Evolutionary conservation across 306 rosid genomes (phyloP).

Genomic region (Hippophae gyantsensis): DNA sequence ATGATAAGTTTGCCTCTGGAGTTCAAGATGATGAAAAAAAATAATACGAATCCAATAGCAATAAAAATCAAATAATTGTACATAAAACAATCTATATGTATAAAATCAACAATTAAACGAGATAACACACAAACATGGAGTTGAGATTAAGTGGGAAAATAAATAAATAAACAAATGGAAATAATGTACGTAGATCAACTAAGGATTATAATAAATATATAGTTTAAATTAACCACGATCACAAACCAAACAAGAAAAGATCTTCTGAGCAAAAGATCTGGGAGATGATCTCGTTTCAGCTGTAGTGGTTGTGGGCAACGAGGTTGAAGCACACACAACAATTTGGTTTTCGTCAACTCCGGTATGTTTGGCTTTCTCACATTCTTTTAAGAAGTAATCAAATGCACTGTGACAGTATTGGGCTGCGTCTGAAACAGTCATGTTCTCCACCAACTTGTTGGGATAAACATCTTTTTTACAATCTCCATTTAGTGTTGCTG

Average conservation of each 20-base stretch:
- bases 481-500: constrained; percentile 58
- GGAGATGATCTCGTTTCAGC: neutral
- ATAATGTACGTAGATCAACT: neutral
- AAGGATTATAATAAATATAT: too few species aligned
- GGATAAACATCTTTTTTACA: constrained; percentile 37
- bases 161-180: neutral
- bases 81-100: too few species aligned
- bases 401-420: constrained; percentile 40
- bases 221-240: constrained; percentile 4
- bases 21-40: too few species aligned
- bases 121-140: neutral
- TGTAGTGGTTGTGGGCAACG: neutral
- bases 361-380: constrained; percentile 43
- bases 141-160: neutral
- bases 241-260: constrained; percentile 48
- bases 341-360: constrained; percentile 43
- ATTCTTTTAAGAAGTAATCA: constrained; percentile 34
- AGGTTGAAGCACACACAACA: constrained; percentile 23
- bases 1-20: too few species aligned
- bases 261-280: constrained; percentile 27
- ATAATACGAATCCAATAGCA: too few species aligned
- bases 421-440: constrained; percentile 39
- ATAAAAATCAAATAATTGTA: too few species aligned
- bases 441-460: constrained; percentile 35
- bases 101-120: too few species aligned